Evolutionary conservation across 2,329 filamentous ascomycete species (phyloP).

Genomic region (Balansia obtecta): DNA sequence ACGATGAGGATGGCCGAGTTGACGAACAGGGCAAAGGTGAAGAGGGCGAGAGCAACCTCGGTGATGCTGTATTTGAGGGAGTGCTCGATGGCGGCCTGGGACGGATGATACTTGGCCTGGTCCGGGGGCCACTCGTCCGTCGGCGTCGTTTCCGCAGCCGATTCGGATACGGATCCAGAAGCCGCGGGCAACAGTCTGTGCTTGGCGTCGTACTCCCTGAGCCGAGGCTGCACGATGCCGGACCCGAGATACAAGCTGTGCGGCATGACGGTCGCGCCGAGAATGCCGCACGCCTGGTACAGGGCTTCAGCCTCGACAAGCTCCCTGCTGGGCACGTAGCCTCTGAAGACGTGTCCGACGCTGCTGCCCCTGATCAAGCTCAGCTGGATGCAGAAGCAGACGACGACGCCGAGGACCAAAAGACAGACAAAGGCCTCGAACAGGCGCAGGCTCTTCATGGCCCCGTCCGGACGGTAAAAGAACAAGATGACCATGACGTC

Average conservation of each 20-base stretch:
- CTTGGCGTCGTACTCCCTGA: slow-evolving; percentile 49
- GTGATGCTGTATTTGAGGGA: slow-evolving; percentile 63
- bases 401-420: slow-evolving; percentile 53
- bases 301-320: slow-evolving; percentile 46
- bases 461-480: slow-evolving; percentile 49
- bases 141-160: slow-evolving; percentile 12
- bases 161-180: slow-evolving; percentile 17
- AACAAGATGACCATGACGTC: slow-evolving; percentile 57
- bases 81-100: slow-evolving; percentile 56
- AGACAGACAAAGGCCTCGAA: slow-evolving; percentile 53
- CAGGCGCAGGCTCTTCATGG: slow-evolving; percentile 44
- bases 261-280: slow-evolving; percentile 66
- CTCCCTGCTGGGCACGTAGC: slow-evolving; percentile 49
- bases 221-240: slow-evolving; percentile 54
- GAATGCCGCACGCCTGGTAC: slow-evolving; percentile 63
- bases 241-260: slow-evolving; percentile 57
- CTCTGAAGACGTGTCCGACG: slow-evolving; percentile 48
- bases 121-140: slow-evolving; percentile 22
- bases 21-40: slow-evolving; percentile 75
- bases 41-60: slow-evolving; percentile 60
- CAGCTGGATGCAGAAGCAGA: slow-evolving; percentile 60
- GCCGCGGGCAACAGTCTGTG: slow-evolving; percentile 36
- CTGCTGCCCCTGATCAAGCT: slow-evolving; percentile 42
- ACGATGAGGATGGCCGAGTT: slow-evolving; percentile 76
- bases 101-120: slow-evolving; percentile 55